Evolutionary conservation across 139 green algal species (phyloP).

Genomic region (Spirogloea muscicola): DNA sequence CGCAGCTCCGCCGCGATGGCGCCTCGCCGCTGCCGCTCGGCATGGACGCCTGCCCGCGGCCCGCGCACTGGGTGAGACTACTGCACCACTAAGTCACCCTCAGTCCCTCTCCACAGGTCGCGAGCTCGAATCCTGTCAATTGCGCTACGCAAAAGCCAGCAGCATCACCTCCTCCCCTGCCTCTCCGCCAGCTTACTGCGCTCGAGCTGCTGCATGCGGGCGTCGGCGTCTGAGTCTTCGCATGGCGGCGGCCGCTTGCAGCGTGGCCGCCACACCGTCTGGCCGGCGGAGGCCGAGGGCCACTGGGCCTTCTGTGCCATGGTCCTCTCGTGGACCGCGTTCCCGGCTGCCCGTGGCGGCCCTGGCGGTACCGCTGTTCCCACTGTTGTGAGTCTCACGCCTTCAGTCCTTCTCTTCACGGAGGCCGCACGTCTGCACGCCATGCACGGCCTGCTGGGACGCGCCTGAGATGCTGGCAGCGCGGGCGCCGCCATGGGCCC

Average conservation of each 20-base stretch:
- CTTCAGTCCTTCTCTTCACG: too few species aligned
- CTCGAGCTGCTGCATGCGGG: too few species aligned
- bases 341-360: background rate
- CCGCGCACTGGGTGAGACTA: constrained; percentile 19
- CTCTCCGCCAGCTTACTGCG: background rate
- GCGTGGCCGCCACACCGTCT: constrained; percentile 12
- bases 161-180: background rate
- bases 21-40: constrained; percentile 36
- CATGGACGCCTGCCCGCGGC: constrained; percentile 36
- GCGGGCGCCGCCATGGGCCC: background rate
- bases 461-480: background rate
- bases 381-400: constrained; percentile 2
- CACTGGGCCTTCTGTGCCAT: constrained; percentile 28
- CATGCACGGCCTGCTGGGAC: too few species aligned
- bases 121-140: background rate
- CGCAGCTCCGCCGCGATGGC: constrained; percentile 33
- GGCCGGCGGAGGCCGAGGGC: constrained; percentile 8
- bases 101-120: background rate
- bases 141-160: background rate
- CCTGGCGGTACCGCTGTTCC: background rate
- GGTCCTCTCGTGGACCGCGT: constrained; percentile 13
- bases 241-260: background rate
- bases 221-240: background rate
- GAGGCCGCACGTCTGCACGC: too few species aligned
- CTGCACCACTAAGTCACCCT: background rate